Base-by-base conservation (phyloP, 192 early-diverging fungal species). In the Coemansia sp. region DNA sequence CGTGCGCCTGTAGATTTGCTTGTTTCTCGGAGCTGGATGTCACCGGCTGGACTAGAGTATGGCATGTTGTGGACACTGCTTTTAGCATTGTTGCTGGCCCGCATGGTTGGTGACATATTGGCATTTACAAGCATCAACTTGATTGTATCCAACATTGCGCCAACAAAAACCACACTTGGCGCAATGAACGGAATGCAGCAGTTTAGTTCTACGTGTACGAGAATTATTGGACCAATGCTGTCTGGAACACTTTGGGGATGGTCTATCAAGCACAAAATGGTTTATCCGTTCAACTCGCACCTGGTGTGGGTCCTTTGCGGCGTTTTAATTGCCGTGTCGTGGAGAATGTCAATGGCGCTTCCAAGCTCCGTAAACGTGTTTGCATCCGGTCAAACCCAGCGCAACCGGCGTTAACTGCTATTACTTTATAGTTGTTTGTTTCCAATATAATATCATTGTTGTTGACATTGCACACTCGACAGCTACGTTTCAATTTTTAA, bases 121-220 rank as follows among this genome's bases (percentile, higher is more conserved):
- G 53, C 68, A 10, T 66, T 71, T 23, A 74, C 77, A 1, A 74
- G 77, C 40, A 60, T 74, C 25, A 80, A 71, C 31, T 40, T 80
- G 21, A 26, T 79, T 11, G 64, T 72, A 4, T 56, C 64, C 22
- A 79, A 79, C 17, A 47, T 79, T 37, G 76, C 76, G 0, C 71
- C 76, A 22, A 56, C 60, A n/a, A 70, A 36, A 21, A 50, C 71
- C 0, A 68, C 58, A 2, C 72, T 79, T 1, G 77, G 77, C 14
- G 52, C 70, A n/a, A 67, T 74, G 53, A 80, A 80, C 26, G 62
- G 72, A n/a, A 19, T 60, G 4, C 77, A 80, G 72, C 77, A 80
- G 57, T 48, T 74, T 38, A 54, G 59, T 1, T 53, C 66, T 12
- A 65, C 68, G 1, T n/a, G 57, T 1, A 60, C 55, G 4, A 42